A percentile compares a stretch with the other conserved stretches of the same genome.
Conservation (phyloP, 2,329 filamentous ascomycete species). For the Nemania serpens region DNA sequence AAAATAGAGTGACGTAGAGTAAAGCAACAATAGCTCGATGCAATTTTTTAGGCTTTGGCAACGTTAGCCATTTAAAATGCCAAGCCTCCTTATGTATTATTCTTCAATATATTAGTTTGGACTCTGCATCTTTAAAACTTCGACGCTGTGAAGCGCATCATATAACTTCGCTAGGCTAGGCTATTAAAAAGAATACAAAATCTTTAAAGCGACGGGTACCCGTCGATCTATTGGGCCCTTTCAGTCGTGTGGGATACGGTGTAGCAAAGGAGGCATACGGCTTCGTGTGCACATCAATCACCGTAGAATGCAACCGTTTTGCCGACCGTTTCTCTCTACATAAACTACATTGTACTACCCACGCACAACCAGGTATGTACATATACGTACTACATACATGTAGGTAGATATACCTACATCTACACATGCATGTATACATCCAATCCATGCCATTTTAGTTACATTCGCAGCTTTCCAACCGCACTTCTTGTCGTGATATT, state of each 20-base stretch:
- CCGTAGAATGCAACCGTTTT: no score
- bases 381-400: no score
- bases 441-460: slow-evolving; percentile 11
- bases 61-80: slow-evolving; percentile 11
- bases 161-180: slow-evolving; percentile 6
- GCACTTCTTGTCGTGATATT: background rate
- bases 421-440: no score
- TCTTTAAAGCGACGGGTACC: slow-evolving; percentile 6
- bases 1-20: slow-evolving; percentile 16
- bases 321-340: no score
- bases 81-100: slow-evolving; percentile 9
- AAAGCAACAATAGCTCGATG: slow-evolving; percentile 13
- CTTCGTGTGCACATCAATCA: no score
- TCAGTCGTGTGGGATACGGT: no score
- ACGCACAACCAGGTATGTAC: background rate
- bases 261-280: no score
- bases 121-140: slow-evolving; percentile 1
- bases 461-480: slow-evolving; percentile 7
- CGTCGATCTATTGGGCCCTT: no score
- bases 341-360: no score
- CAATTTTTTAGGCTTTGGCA: slow-evolving; percentile 12
- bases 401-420: no score
- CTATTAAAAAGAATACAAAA: slow-evolving; percentile 6
- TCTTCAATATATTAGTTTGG: slow-evolving; percentile 11
- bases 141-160: slow-evolving; percentile 8